Evolutionary conservation across 345 rosid species (phyloP).

Genomic region (Murraya paniculata): DNA sequence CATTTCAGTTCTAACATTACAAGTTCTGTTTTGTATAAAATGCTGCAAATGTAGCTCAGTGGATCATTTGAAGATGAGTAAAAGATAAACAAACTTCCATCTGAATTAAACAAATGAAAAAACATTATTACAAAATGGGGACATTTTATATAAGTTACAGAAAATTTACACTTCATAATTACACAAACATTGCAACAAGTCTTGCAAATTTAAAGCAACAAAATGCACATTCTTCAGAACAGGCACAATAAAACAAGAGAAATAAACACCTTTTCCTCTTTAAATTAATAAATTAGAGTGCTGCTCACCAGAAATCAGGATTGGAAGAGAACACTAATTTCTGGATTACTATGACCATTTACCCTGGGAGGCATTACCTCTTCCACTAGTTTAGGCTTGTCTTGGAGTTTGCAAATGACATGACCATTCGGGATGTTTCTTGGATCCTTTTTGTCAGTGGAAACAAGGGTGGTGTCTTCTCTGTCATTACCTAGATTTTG

Average conservation of each 20-base stretch:
- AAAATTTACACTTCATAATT: conserved; percentile 54
- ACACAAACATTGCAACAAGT: conserved; percentile 29
- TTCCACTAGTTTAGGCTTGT: conserved; percentile 21
- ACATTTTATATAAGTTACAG: conserved; percentile 41
- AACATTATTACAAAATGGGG: conserved; percentile 23
- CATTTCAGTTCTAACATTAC: neutral
- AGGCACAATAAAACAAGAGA: conserved; percentile 20
- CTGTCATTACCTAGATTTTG: conserved; percentile 35
- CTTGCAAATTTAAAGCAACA: conserved; percentile 25
- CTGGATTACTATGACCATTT: conserved; percentile 30
- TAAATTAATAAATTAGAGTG: conserved; percentile 33
- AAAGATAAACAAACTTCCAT: neutral
- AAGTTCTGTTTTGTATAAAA: neutral
- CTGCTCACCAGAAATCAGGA: conserved; percentile 32
- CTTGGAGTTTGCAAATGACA: conserved; percentile 18
- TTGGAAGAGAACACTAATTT: conserved; percentile 20
- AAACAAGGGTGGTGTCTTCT: conserved; percentile 22
- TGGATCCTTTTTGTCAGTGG: conserved; percentile 22
- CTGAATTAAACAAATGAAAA: neutral
- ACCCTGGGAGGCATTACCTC: conserved; percentile 24
- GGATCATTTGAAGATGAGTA: conserved; percentile 11
- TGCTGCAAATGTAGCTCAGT: neutral
- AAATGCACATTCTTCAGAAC: conserved; percentile 33
- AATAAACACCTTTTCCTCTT: conserved; percentile 17
- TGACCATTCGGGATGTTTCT: conserved; percentile 13